Conservation (phyloP, 345 rosid genomes). For the Microthlaspi erraticum region DNA sequence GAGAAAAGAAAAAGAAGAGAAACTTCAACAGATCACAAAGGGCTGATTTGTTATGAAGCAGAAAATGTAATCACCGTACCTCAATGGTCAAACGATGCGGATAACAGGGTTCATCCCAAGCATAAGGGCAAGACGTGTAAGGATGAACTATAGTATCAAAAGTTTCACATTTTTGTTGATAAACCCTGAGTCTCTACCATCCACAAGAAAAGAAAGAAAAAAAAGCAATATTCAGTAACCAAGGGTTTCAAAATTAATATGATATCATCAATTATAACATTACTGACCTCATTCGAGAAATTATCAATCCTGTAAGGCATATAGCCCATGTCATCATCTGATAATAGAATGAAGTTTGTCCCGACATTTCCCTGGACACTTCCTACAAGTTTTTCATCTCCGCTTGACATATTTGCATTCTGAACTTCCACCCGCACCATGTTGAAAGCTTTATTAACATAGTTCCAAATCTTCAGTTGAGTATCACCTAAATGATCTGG, state of each 20-base stretch:
- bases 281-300: constrained; percentile 93
- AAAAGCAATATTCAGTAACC: constrained; percentile 21
- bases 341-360: constrained; percentile 84
- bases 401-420: constrained; percentile 77
- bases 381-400: constrained; percentile 77
- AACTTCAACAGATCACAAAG: constrained; percentile 12
- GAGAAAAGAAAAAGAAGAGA: constrained; percentile 18
- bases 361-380: constrained; percentile 77
- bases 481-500: constrained; percentile 96
- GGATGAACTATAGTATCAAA: constrained; percentile 80
- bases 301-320: constrained; percentile 98
- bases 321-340: constrained; percentile 89
- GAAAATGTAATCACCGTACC: constrained; percentile 51
- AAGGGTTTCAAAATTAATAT: constrained; percentile 14
- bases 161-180: constrained; percentile 88
- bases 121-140: constrained; percentile 82
- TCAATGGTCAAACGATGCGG: constrained; percentile 87
- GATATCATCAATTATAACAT: constrained; percentile 22
- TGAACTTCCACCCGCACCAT: constrained; percentile 94
- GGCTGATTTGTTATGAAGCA: constrained; percentile 5
- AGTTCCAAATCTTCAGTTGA: constrained; percentile 87
- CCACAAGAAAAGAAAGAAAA: constrained; percentile 12
- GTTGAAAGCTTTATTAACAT: constrained; percentile 64
- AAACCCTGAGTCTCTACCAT: constrained; percentile 74
- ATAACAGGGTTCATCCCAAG: constrained; percentile 97